Percentiles rank a stretch among this genome's conserved stretches.
phyloP scores from a whole-genome alignment of 306 rosid species.

The Corylus avellana region DNA sequence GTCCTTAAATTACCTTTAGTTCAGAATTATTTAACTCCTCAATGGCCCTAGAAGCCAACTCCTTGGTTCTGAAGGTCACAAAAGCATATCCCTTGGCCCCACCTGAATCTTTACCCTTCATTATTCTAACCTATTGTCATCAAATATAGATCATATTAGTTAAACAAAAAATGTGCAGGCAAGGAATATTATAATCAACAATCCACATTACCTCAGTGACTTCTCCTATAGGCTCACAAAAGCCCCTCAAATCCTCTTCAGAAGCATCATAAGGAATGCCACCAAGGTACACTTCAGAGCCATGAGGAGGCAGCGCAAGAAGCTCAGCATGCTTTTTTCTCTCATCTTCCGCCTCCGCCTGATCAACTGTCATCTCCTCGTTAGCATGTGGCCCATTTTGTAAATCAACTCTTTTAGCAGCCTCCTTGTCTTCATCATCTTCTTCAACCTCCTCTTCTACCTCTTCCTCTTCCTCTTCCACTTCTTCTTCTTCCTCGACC shows the following conservation, averaged over 20 bases:
- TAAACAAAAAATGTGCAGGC: slow-evolving; percentile 6
- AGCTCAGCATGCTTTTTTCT: slow-evolving; percentile 60
- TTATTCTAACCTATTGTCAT: slow-evolving; percentile 57
- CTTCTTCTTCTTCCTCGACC: slow-evolving; percentile 40
- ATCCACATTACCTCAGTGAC: slow-evolving; percentile 52
- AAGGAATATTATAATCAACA: slow-evolving; percentile 12
- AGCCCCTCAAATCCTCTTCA: slow-evolving; percentile 60
- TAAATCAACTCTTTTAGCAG: slow-evolving; percentile 3
- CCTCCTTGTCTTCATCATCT: slow-evolving; percentile 27
- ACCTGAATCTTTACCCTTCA: slow-evolving; percentile 60
- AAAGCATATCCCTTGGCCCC: slow-evolving; percentile 67
- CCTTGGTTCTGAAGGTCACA: slow-evolving; percentile 69
- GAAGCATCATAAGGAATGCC: slow-evolving; percentile 59
- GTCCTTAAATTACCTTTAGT: slow-evolving; percentile 47
- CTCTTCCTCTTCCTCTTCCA: slow-evolving; percentile 49
- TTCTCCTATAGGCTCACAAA: slow-evolving; percentile 71
- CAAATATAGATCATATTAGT: slow-evolving; percentile 17
- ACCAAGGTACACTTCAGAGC: slow-evolving; percentile 72
- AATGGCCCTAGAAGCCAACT: slow-evolving; percentile 64
- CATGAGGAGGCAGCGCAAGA: slow-evolving; percentile 82
- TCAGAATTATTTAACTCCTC: slow-evolving; percentile 57
- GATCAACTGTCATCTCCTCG: slow-evolving; percentile 34
- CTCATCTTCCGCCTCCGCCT: slow-evolving; percentile 35
- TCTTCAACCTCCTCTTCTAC: slow-evolving; percentile 35
- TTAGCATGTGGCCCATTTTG: slow-evolving; percentile 19